Evolutionary conservation across 169 alveolate species (phyloP).

Genomic region (Ichthyophthirius multifiliis): DNA sequence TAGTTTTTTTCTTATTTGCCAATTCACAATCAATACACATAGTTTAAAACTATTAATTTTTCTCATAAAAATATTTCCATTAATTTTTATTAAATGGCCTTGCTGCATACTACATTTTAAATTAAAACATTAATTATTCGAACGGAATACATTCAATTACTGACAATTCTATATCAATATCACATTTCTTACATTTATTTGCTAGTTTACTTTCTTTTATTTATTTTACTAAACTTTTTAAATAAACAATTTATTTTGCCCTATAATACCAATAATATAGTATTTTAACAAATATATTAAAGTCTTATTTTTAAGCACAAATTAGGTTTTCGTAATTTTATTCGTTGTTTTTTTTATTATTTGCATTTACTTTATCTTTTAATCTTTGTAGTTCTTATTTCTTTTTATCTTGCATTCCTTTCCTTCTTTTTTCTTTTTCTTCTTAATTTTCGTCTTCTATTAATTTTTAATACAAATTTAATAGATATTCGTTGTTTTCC

Average conservation of each 20-base stretch:
- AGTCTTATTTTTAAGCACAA: neutral
- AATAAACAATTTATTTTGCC: conserved; percentile 15
- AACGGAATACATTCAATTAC: conserved; percentile 31
- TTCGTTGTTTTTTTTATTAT: conserved; percentile 2
- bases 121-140: conserved; percentile 10
- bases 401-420: neutral
- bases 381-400: conserved; percentile 8
- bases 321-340: neutral
- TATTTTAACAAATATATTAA: conserved; percentile 20
- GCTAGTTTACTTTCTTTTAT: conserved; percentile 3
- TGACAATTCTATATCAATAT: conserved; percentile 32
- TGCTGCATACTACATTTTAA: conserved; percentile 27
- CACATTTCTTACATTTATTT: conserved; percentile 36
- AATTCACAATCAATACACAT: conserved; percentile 33
- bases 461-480: conserved; percentile 12
- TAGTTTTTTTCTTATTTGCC: neutral
- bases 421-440: conserved; percentile 4
- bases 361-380: conserved; percentile 12
- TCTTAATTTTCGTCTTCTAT: conserved; percentile 17
- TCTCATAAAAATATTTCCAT: conserved; percentile 34
- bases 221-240: conserved; percentile 22
- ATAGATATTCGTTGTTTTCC: conserved; percentile 27
- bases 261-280: conserved; percentile 37
- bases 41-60: conserved; percentile 29
- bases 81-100: conserved; percentile 39